Conservation (phyloP, 208 protist genomes). For the Tritrichomonas musculus region DNA sequence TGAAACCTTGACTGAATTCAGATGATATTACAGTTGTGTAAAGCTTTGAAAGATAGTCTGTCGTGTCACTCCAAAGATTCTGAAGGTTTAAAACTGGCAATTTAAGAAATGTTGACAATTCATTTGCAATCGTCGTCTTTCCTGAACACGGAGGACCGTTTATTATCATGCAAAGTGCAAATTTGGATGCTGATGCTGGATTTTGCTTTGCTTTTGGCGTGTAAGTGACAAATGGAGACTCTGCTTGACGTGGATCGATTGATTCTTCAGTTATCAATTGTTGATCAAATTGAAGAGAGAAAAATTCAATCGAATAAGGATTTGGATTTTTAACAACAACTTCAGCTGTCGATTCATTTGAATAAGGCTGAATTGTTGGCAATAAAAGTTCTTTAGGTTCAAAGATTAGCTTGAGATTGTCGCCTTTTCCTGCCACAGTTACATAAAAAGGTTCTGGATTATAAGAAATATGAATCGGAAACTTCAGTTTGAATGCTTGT, state of each 20-base stretch:
- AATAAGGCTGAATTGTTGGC: background rate
- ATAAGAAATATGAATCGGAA: background rate
- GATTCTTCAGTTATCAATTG: background rate
- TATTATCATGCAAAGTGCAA: background rate
- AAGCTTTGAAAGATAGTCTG: background rate
- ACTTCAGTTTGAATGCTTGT: background rate
- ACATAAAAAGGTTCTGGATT: background rate
- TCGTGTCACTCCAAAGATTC: background rate
- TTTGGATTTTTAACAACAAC: conserved; percentile 17
- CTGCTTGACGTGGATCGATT: background rate
- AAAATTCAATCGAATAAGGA: conserved; percentile 2
- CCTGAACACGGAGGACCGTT: background rate
- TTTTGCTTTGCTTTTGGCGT: background rate
- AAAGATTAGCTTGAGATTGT: background rate
- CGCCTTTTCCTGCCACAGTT: background rate
- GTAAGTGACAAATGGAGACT: conserved; percentile 26
- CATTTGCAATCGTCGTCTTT: background rate
- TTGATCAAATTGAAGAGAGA: background rate
- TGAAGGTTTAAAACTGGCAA: background rate
- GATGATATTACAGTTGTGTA: background rate
- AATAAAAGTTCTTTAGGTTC: background rate
- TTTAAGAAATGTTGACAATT: background rate
- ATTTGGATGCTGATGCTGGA: background rate
- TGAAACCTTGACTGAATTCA: background rate
- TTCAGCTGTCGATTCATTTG: background rate